Evolutionary conservation across 768 basidiomycete species (phyloP).

Genomic region (Russula sp.): DNA sequence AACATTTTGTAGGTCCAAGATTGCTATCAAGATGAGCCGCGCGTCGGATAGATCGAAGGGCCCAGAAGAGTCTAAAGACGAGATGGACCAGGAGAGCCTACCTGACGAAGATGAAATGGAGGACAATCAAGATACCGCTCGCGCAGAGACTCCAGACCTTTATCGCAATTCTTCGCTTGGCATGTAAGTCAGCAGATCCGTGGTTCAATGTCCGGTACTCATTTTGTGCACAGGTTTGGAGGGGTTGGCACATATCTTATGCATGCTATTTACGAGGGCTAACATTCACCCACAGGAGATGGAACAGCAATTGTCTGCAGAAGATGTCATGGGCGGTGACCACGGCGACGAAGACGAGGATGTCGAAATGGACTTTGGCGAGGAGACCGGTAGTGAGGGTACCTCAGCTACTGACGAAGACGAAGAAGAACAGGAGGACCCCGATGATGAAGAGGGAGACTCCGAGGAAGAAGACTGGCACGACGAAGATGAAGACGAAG

Average conservation of each 20-base stretch:
- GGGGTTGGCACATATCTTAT: slow-evolving; percentile 52
- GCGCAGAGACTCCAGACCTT: slow-evolving; percentile 85
- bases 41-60: slow-evolving; percentile 61
- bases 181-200: slow-evolving; percentile 52
- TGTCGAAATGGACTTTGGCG: slow-evolving; percentile 83
- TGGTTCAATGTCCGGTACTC: background rate
- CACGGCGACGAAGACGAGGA: slow-evolving; percentile 80
- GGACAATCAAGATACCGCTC: slow-evolving; percentile 52
- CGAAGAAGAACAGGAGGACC: slow-evolving; percentile 58
- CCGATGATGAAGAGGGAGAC: slow-evolving; percentile 52
- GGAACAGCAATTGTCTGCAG: slow-evolving; percentile 69
- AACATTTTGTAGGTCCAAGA: slow-evolving; percentile 61
- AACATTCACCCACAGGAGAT: slow-evolving; percentile 54
- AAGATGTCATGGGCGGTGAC: slow-evolving; percentile 77
- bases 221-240: slow-evolving; percentile 45
- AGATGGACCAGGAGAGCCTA: slow-evolving; percentile 41
- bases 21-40: slow-evolving; percentile 97
- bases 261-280: slow-evolving; percentile 13
- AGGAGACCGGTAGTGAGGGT: slow-evolving; percentile 76
- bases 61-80: slow-evolving; percentile 41
- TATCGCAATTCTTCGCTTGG: slow-evolving; percentile 96
- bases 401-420: slow-evolving; percentile 73
- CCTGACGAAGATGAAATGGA: slow-evolving; percentile 52
- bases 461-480: slow-evolving; percentile 60
- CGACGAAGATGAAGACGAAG: slow-evolving; percentile 64